Evolutionary conservation across 1,284 basidiomycete species (phyloP).

Genomic region (Pascua guehoae): DNA sequence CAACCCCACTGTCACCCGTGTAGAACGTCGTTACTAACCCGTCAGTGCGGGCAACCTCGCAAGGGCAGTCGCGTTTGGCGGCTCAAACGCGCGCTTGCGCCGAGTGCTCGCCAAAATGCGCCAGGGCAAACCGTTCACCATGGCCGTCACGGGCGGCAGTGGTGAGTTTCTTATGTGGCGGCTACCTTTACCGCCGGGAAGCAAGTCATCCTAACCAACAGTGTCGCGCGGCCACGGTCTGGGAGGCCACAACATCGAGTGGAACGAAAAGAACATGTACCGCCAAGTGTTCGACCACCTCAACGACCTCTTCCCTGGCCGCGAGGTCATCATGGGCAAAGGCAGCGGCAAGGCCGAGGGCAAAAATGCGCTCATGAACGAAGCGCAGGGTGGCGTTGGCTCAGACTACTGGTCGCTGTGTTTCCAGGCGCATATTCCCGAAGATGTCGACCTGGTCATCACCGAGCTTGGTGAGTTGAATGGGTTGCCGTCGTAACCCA

Average conservation of each 20-base stretch:
- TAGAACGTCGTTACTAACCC: background rate
- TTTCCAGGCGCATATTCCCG: constrained; percentile 26
- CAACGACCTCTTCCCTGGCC: constrained; percentile 27
- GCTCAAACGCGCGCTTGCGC: constrained; percentile 20
- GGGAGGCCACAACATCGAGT: constrained; percentile 9
- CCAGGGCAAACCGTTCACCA: constrained; percentile 21
- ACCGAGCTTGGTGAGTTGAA: constrained; percentile 26
- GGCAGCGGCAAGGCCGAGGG: constrained; percentile 3
- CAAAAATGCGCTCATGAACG: constrained; percentile 28
- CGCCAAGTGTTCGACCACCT: constrained; percentile 36
- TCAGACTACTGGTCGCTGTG: constrained; percentile 34
- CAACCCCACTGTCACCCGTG: too few species aligned
- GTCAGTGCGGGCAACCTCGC: background rate
- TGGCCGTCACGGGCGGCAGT: constrained; percentile 25
- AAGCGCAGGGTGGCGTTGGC: constrained; percentile 25
- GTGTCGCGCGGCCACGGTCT: constrained; percentile 32
- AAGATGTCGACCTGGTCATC: constrained; percentile 31
- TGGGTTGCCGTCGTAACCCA: background rate
- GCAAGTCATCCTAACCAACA: background rate
- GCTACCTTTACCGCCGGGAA: too few species aligned
- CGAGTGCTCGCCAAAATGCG: constrained; percentile 14
- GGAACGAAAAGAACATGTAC: constrained; percentile 32
- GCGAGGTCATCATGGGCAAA: background rate
- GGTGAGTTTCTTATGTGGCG: background rate
- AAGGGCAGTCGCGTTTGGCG: background rate